phyloP scores from a whole-genome alignment of 2,329 filamentous ascomycete species.

The Xylariales sp. region DNA sequence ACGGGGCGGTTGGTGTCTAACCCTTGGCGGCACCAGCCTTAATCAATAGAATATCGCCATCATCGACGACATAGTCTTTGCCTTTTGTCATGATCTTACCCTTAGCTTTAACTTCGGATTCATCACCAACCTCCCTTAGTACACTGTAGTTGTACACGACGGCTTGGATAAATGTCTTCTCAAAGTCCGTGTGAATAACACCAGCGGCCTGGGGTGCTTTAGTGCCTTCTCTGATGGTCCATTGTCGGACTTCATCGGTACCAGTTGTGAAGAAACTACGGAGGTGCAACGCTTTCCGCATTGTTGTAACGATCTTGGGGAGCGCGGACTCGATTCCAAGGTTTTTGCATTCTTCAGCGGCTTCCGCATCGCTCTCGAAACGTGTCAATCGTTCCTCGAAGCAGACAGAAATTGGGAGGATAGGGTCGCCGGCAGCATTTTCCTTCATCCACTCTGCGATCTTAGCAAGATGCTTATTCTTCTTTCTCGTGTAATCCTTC shows the following conservation, averaged over 20 bases:
- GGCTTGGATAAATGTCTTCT: slow-evolving; percentile 99
- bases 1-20: slow-evolving; percentile 50
- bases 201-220: slow-evolving; percentile 98
- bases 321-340: slow-evolving; percentile 88
- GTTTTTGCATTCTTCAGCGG: slow-evolving; percentile 86
- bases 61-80: slow-evolving; percentile 93
- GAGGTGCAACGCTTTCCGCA: slow-evolving; percentile 91
- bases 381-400: slow-evolving; percentile 92
- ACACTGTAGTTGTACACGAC: slow-evolving; percentile 90
- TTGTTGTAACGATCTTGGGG: slow-evolving; percentile 90
- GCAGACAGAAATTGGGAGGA: slow-evolving; percentile 91
- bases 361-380: slow-evolving; percentile 81
- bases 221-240: slow-evolving; percentile 94
- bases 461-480: slow-evolving; percentile 98
- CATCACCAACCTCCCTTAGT: slow-evolving; percentile 88
- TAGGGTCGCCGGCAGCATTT: slow-evolving; percentile 85
- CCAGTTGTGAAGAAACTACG: slow-evolving; percentile 98
- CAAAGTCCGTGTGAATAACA: slow-evolving; percentile 98
- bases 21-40: slow-evolving; percentile 87
- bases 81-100: slow-evolving; percentile 99
- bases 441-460: slow-evolving; percentile 96
- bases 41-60: slow-evolving; percentile 86
- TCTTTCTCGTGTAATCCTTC: slow-evolving; percentile 96
- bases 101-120: slow-evolving; percentile 88
- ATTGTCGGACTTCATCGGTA: slow-evolving; percentile 95